A percentile compares a stretch with the other conserved stretches of the same genome.
Conservation (phyloP, 208 protist species). For the Herpetomonas samuelpessoai region DNA sequence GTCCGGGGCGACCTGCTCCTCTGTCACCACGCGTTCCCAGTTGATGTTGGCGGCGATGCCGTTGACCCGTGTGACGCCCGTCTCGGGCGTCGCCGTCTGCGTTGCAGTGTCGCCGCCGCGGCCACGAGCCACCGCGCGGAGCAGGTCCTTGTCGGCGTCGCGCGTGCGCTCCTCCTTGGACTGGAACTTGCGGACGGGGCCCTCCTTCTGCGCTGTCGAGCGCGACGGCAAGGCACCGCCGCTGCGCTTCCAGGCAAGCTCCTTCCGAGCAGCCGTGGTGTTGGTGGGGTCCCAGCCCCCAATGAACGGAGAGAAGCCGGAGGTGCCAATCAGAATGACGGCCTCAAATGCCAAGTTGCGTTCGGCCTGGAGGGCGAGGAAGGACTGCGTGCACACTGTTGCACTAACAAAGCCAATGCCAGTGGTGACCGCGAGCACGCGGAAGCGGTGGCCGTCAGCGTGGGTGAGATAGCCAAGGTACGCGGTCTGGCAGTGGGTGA, state of each 20-base stretch:
- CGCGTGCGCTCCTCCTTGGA: neutral
- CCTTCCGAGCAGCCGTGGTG: slow-evolving; percentile 10
- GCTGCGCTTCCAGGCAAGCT: neutral
- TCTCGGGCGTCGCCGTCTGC: neutral
- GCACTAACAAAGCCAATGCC: slow-evolving; percentile 51
- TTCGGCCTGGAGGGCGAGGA: slow-evolving; percentile 25
- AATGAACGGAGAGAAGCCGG: slow-evolving; percentile 53
- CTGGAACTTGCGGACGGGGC: neutral
- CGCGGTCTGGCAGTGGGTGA: slow-evolving; percentile 41
- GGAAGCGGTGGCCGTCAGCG: slow-evolving; percentile 26
- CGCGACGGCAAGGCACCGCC: neutral
- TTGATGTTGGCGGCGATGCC: slow-evolving; percentile 5
- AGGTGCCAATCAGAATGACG: slow-evolving; percentile 59
- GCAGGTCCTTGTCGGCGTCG: neutral
- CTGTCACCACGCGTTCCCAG: slow-evolving; percentile 7
- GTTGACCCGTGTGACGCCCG: neutral
- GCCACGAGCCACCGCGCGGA: neutral
- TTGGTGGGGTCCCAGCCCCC: slow-evolving; percentile 56
- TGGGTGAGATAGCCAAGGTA: slow-evolving; percentile 36
- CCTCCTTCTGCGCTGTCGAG: neutral
- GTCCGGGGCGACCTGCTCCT: slow-evolving; percentile 27
- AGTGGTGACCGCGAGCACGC: slow-evolving; percentile 40
- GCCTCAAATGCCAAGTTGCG: slow-evolving; percentile 18
- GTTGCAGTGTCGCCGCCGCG: neutral
- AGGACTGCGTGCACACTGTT: slow-evolving; percentile 34